Conservation (phyloP, 2,329 filamentous ascomycete species). For the Chrysoporthe cubensis region DNA sequence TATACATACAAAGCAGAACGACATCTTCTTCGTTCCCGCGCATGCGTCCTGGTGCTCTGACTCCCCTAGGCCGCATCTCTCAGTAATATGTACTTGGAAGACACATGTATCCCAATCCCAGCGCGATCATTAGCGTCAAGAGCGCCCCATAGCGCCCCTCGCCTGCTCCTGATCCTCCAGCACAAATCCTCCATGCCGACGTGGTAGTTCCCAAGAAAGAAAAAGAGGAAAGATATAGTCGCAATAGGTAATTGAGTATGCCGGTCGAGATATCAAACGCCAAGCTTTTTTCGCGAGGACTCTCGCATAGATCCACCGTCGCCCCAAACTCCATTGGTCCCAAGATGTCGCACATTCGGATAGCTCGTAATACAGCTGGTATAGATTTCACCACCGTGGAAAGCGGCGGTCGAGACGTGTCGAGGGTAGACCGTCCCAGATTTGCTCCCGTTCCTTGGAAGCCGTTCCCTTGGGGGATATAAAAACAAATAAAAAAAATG, state of each 20-base stretch:
- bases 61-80: not conserved
- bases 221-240: not conserved
- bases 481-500: not conserved
- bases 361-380: conserved; percentile 3
- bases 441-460: not conserved
- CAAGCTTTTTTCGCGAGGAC: not conserved
- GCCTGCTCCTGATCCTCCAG: not conserved
- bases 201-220: not conserved
- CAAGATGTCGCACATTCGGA: conserved; percentile 6
- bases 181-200: not conserved
- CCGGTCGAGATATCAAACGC: conserved; percentile 1
- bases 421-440: not conserved
- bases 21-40: not conserved
- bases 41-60: not conserved
- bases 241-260: not conserved
- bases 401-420: not conserved
- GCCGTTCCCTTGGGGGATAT: not conserved
- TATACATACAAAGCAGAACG: conserved; percentile 4
- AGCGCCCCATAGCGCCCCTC: not conserved
- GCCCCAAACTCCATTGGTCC: conserved; percentile 7
- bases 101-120: not conserved
- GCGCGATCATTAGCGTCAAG: not conserved
- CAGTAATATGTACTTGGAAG: not conserved
- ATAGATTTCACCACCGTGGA: not conserved
- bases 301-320: not conserved